Evolutionary conservation across 208 protist species (phyloP).

Genomic region (Crithidia brevicula): DNA sequence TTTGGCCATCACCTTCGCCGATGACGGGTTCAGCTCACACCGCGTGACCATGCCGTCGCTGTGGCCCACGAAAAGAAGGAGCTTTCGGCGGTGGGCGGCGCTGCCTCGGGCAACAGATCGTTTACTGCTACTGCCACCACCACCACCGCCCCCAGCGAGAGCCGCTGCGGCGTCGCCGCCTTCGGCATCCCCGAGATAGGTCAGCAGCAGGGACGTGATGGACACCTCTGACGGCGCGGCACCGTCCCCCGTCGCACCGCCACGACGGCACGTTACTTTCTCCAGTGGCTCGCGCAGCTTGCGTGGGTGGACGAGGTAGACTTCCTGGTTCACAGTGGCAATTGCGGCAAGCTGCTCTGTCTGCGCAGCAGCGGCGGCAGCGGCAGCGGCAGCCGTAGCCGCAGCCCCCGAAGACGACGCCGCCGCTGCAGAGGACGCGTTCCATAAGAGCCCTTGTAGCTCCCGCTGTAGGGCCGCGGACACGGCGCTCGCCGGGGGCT

Average conservation of each 20-base stretch:
- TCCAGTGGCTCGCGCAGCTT: conserved; percentile 74
- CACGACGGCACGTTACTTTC: conserved; percentile 45
- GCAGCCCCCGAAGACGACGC: not conserved
- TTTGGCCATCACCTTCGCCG: conserved; percentile 59
- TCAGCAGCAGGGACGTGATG: conserved; percentile 81
- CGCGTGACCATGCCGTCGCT: conserved; percentile 72
- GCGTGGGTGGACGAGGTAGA: conserved; percentile 68
- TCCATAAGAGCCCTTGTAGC: conserved; percentile 40
- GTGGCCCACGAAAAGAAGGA: conserved; percentile 82
- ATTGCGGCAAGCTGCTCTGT: conserved; percentile 63
- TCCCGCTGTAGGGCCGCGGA: conserved; percentile 31
- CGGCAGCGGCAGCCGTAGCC: conserved; percentile 12
- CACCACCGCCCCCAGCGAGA: conserved; percentile 18
- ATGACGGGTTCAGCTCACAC: conserved; percentile 62
- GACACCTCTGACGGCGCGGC: conserved; percentile 7
- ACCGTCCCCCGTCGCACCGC: not conserved
- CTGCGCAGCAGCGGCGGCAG: conserved; percentile 9
- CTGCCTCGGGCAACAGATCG: too few relatives aligned
- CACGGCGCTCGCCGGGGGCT: conserved; percentile 42
- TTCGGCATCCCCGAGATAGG: conserved; percentile 51
- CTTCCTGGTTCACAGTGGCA: conserved; percentile 65
- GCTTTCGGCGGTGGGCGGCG: conserved; percentile 25
- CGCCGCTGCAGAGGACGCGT: conserved; percentile 19
- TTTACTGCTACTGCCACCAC: conserved; percentile 4
- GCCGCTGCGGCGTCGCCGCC: conserved; percentile 12